Base-by-base conservation (phyloP, 2,329 filamentous ascomycete species). In the Colletotrichum scovillei region DNA sequence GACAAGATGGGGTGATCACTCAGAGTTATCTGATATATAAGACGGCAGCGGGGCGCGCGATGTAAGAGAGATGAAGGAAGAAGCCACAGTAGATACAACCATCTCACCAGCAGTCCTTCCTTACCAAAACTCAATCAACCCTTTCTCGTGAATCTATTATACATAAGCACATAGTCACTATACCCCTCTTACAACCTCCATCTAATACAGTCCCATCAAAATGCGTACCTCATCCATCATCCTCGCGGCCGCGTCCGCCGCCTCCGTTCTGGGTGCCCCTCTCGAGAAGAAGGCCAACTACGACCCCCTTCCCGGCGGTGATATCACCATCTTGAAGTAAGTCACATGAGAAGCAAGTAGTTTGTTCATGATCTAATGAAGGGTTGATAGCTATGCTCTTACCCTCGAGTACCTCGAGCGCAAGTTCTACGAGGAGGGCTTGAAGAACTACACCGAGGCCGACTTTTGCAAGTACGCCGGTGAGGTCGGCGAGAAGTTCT, bases 351-450 rank as follows among this genome's bases (percentile, higher is more conserved):
- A 0, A 24, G 4, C 9, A n/a, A 55, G 22, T 28, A 11, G 0
- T 49, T 2, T 0, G 7, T 8, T 6, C n/a, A 11, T 4, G 9
- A 5, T 55, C 52, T 55, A 55, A 55, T 22, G 26, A 22, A 9
- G 4, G 22, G 26, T 7, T 12, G 57, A 19, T 14, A 85, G 86
- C 80, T 87, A 86, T 64, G 86, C 86, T 24, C 79, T 87, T 26
- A 84, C 85, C 1, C 85, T 90, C 5, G 88, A 90, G 80, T 85
- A 88, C 67, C 86, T 90, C 35, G 92, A 93, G 81, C 83, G 89
- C 74, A 85, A 84, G 68, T 93, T 93, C 82, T 93, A 93, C 82
- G 82, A 84, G 49, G 79, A 91, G 62, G 91, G 88, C 49, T 84
- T 93, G 5, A 79, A 83, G 71, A 91, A 90, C 77, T 93, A 88